Base-by-base conservation (phyloP, 1,139 yeast species). In the Suhomyces ambrosiae region DNA sequence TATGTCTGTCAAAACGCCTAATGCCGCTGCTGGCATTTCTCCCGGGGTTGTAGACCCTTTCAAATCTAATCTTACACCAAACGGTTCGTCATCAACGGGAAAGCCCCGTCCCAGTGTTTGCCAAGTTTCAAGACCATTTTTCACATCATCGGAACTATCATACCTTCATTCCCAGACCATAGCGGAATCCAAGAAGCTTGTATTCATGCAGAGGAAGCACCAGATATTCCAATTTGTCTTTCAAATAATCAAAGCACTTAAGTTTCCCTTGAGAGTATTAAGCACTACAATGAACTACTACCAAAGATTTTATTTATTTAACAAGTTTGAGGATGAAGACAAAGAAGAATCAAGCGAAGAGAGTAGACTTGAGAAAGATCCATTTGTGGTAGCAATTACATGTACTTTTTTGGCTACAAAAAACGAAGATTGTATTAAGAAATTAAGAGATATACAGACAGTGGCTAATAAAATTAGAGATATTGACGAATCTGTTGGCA, bases 381-480 rank as follows among this genome's bases (percentile, higher is more conserved):
- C 74, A 5, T 65, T 52, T 50, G 82, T 82, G 29, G 76, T 85
- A 15, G 89, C 87, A 0, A 62, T 85, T 4, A 77, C 95, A 5
- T 78, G 94, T 42, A 55, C 92, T n/a, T 78, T 88, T 44, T 72
- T 89, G 23, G 87, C 97, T 3, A 72, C 85, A 30, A 90, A 92
- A 58, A 80, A 82, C 49, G 96, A 88, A 54, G 97, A 90, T 56
- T 89, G 95, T 28, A 82, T 90, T 27, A 90, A 90, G 60, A 85
- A 86, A 52, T 63, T 85, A 12, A 70, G 80, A 42, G 92, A 86
- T 36, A 68, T 78, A 9, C 74, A 84, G 32, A 38, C 52, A 2
- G 66, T 65, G 9, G 68, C 70, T n/a, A 70, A 70, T 47, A 68
- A 65, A 45, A 43, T 70, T 26, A 54, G 74, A 40, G 74, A 68